Base-by-base conservation (phyloP, 768 basidiomycete species). In the Lentinula boryana region DNA sequence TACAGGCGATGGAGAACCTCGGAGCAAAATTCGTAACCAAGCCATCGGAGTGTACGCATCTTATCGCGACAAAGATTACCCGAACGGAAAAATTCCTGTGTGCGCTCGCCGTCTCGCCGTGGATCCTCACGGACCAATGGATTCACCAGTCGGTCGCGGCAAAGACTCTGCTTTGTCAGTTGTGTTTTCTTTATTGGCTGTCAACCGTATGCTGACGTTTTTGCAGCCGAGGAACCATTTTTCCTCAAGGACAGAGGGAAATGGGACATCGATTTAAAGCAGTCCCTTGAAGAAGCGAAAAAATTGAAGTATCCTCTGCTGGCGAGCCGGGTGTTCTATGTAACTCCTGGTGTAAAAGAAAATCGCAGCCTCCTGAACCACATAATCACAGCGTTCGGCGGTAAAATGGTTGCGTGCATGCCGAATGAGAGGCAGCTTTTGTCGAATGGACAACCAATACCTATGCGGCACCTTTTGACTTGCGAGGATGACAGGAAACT, bases 61-160 rank as follows among this genome's bases (percentile, higher is more conserved):
- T 97, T 12, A 71, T 96, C 51, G 83, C 84, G 9, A 82, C 80
- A 36, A 76, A 78, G 31, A 76, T 95, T 27, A 84, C 87, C 5
- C 83, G 94, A 4, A 96, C 95, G 1, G 90, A 94, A 68, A 97
- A 96, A 70, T 89, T 96, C 68, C 77, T 97, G 0, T 86, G 85
- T 65, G 91, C 91, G 0, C 75, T 96, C 65, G 78, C 89, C 0
- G 72, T 71, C 0, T 83, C 80, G 0, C 87, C 89, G 0, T 78
- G 76, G 62, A 76, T 95, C 51, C 72, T 97, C 21, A 81, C 78
- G 3, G 78, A 80, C 56, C 75, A 81, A 36, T 97, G 94, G 95
- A 81, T 89, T 4, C 75, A 70, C 5, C 80, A 80, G 0, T 89
- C 84, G 10, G 80, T 82, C 3, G 77, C 76, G 33, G 78, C 78